Percentiles rank a stretch among this genome's conserved stretches.
Conservation (phyloP, 495 filamentous ascomycete genomes). For the Lophiotrema nucula region DNA sequence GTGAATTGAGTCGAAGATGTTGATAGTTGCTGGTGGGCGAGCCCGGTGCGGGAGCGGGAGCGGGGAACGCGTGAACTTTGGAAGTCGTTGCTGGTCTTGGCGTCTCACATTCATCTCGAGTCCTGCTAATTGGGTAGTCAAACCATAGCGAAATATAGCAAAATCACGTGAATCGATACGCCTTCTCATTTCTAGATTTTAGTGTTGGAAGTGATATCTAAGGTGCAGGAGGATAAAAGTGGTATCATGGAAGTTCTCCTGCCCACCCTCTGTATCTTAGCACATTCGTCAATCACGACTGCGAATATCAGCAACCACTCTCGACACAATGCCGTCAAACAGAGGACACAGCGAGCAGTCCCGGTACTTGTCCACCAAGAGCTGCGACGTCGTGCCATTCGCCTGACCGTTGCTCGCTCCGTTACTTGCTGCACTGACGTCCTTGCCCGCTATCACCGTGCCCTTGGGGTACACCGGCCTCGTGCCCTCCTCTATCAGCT, state of each 20-base stretch:
- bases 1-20: not conserved
- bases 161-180: no score
- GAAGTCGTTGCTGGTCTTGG: not conserved
- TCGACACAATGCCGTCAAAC: conserved; percentile 66
- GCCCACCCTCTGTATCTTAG: no score
- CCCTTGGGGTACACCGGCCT: conserved; percentile 45
- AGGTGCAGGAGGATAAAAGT: no score
- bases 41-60: not conserved
- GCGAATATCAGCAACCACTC: conserved; percentile 44
- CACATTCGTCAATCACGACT: conserved; percentile 11
- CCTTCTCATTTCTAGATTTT: no score
- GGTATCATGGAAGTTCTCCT: no score
- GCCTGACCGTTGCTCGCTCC: conserved; percentile 22
- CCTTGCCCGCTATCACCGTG: conserved; percentile 50
- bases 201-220: no score
- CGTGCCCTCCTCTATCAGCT: conserved; percentile 62
- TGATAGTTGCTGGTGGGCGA: not conserved
- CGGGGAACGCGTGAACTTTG: not conserved
- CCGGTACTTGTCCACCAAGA: conserved; percentile 75
- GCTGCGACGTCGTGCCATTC: conserved; percentile 20
- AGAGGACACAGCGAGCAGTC: conserved; percentile 71
- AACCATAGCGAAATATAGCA: no score
- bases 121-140: no score
- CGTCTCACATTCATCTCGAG: no score
- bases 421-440: conserved; percentile 46